Conservation (phyloP, 2,329 filamentous ascomycete species). For the Thermomyces lanuginosus region DNA sequence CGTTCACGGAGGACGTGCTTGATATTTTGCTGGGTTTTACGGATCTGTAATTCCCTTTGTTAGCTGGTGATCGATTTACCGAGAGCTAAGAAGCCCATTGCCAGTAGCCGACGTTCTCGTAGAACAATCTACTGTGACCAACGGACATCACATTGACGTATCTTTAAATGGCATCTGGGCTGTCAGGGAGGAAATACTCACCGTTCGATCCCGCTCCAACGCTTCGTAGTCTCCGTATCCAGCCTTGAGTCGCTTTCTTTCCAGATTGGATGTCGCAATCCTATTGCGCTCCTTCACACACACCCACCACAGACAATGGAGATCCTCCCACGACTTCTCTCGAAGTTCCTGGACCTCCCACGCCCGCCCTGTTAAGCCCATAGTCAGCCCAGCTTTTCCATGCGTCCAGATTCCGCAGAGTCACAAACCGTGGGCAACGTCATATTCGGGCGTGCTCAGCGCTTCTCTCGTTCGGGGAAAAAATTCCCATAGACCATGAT, state of each 20-base stretch:
- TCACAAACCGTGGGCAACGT: constrained; percentile 47
- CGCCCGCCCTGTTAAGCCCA: constrained; percentile 40
- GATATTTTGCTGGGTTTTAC: constrained; percentile 62
- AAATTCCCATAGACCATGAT: constrained; percentile 88
- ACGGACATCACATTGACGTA: neutral
- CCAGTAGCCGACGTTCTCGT: too few species aligned
- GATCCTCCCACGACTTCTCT: constrained; percentile 80
- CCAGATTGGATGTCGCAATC: constrained; percentile 58
- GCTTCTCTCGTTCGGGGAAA: constrained; percentile 56
- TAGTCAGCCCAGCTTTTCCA: constrained; percentile 2
- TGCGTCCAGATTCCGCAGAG: constrained; percentile 7
- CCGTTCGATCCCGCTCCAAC: constrained; percentile 45
- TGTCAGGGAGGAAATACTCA: constrained; percentile 29
- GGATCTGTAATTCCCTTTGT: constrained; percentile 41
- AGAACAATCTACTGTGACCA: too few species aligned
- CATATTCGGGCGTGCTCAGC: constrained; percentile 56
- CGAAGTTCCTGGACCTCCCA: constrained; percentile 80
- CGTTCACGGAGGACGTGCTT: constrained; percentile 75
- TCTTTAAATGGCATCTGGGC: neutral
- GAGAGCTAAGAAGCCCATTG: too few species aligned
- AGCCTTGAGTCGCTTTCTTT: constrained; percentile 50
- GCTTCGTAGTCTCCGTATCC: constrained; percentile 60
- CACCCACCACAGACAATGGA: constrained; percentile 87
- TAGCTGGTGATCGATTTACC: constrained; percentile 2
- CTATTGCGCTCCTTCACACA: constrained; percentile 84